phyloP scores from a whole-genome alignment of 768 basidiomycete genomes.

The Phylloporus sp. region DNA sequence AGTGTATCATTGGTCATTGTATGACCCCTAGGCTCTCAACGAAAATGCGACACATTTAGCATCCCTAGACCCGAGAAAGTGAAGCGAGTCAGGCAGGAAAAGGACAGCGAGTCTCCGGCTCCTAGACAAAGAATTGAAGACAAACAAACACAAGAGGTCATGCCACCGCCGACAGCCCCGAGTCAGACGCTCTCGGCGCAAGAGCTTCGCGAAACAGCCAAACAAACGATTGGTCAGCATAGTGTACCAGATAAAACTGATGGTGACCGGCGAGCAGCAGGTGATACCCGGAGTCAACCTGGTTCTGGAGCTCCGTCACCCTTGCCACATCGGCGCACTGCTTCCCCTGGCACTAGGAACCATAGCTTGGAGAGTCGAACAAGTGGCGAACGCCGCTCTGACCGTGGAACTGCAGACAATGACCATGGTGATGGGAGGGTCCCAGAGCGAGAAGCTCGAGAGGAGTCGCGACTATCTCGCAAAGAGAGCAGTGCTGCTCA shows the following conservation, averaged over 20 bases:
- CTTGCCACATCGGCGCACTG: conserved; percentile 51
- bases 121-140: conserved; percentile 43
- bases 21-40: neutral
- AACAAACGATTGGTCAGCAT: conserved; percentile 51
- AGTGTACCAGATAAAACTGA: conserved; percentile 37
- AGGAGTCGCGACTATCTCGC: conserved; percentile 42
- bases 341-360: conserved; percentile 64
- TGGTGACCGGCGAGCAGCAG: conserved; percentile 36
- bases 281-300: conserved; percentile 42
- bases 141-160: conserved; percentile 36
- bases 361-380: conserved; percentile 67
- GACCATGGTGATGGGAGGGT: conserved; percentile 49
- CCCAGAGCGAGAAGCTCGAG: conserved; percentile 44
- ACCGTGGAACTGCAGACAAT: conserved; percentile 42
- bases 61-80: conserved; percentile 79
- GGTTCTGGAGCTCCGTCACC: conserved; percentile 54
- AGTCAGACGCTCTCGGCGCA: conserved; percentile 77
- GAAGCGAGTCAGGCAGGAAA: conserved; percentile 46
- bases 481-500: conserved; percentile 47
- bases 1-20: conserved; percentile 3
- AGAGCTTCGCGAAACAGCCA: conserved; percentile 75
- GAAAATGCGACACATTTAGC: conserved; percentile 34
- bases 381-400: conserved; percentile 61
- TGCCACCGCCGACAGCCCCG: conserved; percentile 76
- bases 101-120: conserved; percentile 33